phyloP scores from a whole-genome alignment of 2,329 filamentous ascomycete genomes.

The Didymella keratinophila region DNA sequence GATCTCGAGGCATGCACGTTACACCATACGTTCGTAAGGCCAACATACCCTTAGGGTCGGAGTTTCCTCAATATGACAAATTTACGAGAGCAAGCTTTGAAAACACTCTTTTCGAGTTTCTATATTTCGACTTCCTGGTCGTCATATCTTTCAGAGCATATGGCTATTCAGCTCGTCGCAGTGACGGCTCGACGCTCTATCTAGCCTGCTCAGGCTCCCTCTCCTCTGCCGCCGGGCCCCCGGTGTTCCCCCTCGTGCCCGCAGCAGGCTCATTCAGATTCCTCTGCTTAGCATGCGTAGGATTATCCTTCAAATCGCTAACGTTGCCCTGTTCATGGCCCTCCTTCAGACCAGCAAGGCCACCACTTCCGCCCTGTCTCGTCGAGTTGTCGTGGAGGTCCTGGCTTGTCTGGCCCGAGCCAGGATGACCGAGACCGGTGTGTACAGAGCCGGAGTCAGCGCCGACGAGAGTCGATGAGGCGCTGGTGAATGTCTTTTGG shows the following conservation, averaged over 20 bases:
- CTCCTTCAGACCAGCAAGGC: slow-evolving; percentile 53
- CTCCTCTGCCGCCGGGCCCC: slow-evolving; percentile 46
- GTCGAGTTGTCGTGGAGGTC: slow-evolving; percentile 58
- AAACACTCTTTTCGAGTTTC: no score
- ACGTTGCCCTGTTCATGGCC: slow-evolving; percentile 25
- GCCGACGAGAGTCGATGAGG: slow-evolving; percentile 58
- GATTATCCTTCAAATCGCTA: slow-evolving; percentile 42
- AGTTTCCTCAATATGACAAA: no score
- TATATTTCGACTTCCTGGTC: no score
- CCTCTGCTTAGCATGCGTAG: slow-evolving; percentile 48
- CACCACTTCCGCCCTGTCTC: slow-evolving; percentile 53
- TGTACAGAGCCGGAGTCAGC: slow-evolving; percentile 63
- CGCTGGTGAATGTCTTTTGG: slow-evolving; percentile 53
- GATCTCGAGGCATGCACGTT: no score
- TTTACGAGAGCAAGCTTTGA: no score
- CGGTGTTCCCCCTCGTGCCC: slow-evolving; percentile 44
- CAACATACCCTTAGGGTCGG: no score
- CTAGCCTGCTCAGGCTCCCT: slow-evolving; percentile 32
- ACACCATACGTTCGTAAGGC: no score
- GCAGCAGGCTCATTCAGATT: slow-evolving; percentile 49
- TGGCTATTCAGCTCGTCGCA: background rate
- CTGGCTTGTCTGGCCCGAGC: slow-evolving; percentile 56
- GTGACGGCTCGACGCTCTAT: background rate
- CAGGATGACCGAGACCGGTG: slow-evolving; percentile 62
- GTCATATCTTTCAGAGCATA: background rate